Evolutionary conservation across 75 land plant genomes (phyloP), one percentile per base, ranked within the genome.

Genomic region (Pinus tabuliformis): DNA sequence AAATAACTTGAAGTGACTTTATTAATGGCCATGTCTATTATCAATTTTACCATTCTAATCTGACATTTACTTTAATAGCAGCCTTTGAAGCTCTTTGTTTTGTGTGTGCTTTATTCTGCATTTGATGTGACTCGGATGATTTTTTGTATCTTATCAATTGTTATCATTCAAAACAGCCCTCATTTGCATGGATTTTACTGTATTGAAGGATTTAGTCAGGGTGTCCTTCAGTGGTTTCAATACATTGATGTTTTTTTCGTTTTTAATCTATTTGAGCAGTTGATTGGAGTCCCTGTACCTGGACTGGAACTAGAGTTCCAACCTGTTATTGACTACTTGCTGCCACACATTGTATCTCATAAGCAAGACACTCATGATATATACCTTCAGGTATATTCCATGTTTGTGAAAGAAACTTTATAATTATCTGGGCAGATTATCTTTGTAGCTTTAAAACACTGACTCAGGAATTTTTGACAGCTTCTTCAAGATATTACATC

Each of bases 271-370:
- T 75, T 45, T 56, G 13, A 62, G 20, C 88, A 95, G 98, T 78
- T 96, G 66, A 85, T 94, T 75, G 99, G 99, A 36, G 78, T 96
- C 72, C 76, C 94, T 61, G 91, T 96, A 33, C 73, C 88, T 76
- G 95, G 97, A 75, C 82, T 96, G 45, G 99, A 94, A 64, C 91
- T 94, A 62, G 97, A 94, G 84, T 85, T 96, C 77, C 99, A 94
- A 68, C 92, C 94, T 22, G 86, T 96, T 76, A 91, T 91, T 62
- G 90, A 87, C 79, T 83, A 90, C 80, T 77, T 96, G 74, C 77
- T 96, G 73, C 97, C 99, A 18, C 85, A 88, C 24, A 88, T 96
- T 75, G 83, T 90, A 54, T 82, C 90, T 26, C 89, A 86, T 24
- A 90, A 90, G 78, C 92, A 89, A 75, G 97, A 93, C 70, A 78